Conservation (phyloP, 257 asterid species). For the Forsythia viridissima region DNA sequence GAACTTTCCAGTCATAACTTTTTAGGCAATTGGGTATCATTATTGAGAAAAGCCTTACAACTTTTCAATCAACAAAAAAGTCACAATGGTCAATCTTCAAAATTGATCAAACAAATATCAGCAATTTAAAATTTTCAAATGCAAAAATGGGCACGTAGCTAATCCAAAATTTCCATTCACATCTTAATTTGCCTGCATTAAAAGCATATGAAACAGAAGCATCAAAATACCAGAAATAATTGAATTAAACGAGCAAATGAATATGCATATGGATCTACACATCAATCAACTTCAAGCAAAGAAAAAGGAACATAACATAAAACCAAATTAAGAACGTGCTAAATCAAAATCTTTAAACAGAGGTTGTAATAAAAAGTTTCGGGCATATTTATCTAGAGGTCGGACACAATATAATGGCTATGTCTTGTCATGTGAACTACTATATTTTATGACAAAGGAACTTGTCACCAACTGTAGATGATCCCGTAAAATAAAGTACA, state of each 20-base stretch:
- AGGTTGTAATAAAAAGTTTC: background rate
- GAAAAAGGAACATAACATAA: background rate
- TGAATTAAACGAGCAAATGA: background rate
- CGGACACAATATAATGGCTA: too few relatives aligned
- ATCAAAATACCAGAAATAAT: background rate
- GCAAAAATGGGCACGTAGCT: background rate
- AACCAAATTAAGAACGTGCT: background rate
- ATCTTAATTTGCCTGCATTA: background rate
- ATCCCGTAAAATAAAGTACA: background rate
- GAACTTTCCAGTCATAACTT: conserved; percentile 43
- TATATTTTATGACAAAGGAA: background rate
- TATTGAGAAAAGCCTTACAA: conserved; percentile 27
- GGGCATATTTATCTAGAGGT: background rate
- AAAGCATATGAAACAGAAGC: background rate
- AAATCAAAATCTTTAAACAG: background rate
- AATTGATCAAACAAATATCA: conserved; percentile 10
- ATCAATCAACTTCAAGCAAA: background rate
- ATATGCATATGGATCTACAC: background rate
- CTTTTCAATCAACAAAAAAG: conserved; percentile 19
- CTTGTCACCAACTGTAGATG: background rate
- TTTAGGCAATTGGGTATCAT: conserved; percentile 34
- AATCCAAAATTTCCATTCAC: conserved; percentile 7
- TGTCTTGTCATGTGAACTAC: background rate
- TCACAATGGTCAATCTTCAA: conserved; percentile 2
- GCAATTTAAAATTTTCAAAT: background rate